Evolutionary conservation across 495 filamentous ascomycete species (phyloP), one percentile per base, ranked within the genome.

Genomic region (Penicillium angulare): DNA sequence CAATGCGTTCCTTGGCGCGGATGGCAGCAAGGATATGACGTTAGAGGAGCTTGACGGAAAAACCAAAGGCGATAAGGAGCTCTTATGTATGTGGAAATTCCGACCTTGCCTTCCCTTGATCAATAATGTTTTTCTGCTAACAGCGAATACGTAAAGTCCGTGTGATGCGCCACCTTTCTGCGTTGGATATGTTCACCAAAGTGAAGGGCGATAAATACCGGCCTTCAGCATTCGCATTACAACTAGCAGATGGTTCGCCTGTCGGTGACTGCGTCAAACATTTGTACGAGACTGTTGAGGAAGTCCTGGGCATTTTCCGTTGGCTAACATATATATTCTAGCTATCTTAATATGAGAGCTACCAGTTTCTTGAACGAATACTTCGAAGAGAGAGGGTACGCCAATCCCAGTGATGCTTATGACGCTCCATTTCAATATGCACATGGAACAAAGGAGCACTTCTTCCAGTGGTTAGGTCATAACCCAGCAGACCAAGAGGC

Each of bases 361-460:
- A 47, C 61, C 12, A 42, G 49, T 2, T 47, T 49, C 5, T n/a
- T 66, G 0, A 47, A 50, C 21, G 50, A 63, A n/a, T 61, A 53
- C 35, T 39, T 72, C 10, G 40, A 47, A 33, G 29, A 33, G 2
- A 71, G n/a, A 5, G 26, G 39, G 3, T 69, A 74, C 50, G 43
- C 46, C 5, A 61, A 39, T 47, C 69, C 69, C 0, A 47, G 35
- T 5, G 54, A 69, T 20, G 48, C 50, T 3, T 36, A 36, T 13
- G 46, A 67, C 23, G 46, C 60, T 2, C 53, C 66, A 0, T 71
- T 66, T 26, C 66, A 74, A 32, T 45, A 42, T 26, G 69, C 50
- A 0, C 62, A 60, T 27, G 50, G 53, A 21, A 72, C 68, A 2
- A 45, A 62, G 0, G 9, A 50, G 18, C 59, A 61, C 18, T 54